Percentiles rank a stretch among this genome's conserved stretches.
These are phyloP conservation scores for Penicillium sp. DNA, from an alignment of 2,329 filamentous ascomycete genomes.

Conservation along the genomic window DNA sequence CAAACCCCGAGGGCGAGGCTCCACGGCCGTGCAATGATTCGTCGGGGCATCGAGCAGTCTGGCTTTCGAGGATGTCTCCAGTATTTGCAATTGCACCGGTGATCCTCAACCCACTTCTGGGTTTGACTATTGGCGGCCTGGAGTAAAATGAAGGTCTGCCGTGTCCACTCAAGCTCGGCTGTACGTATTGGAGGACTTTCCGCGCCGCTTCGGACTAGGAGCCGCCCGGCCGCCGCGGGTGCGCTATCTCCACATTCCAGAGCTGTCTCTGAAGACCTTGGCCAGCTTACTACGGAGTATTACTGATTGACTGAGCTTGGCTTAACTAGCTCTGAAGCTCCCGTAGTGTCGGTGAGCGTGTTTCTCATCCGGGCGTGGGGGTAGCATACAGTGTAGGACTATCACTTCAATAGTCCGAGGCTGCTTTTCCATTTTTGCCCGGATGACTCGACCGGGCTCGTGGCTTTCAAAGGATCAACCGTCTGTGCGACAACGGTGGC, in stretches of 20 bases:
- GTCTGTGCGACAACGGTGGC: slow-evolving; percentile 32
- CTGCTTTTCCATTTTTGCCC: not conserved
- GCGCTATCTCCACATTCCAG: slow-evolving; percentile 20
- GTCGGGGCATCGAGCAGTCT: slow-evolving; percentile 14
- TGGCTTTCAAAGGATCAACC: slow-evolving; percentile 5
- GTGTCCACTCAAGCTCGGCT: slow-evolving; percentile 11
- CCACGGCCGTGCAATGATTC: slow-evolving; percentile 10
- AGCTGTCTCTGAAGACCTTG: slow-evolving; percentile 3
- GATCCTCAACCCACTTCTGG: not conserved
- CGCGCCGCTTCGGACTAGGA: slow-evolving; percentile 21
- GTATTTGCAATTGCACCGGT: slow-evolving; percentile 11
- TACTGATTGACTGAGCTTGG: not conserved
- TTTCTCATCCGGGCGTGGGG: not conserved
- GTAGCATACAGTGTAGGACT: not conserved
- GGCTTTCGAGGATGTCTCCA: not conserved
- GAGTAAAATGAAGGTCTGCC: not conserved
- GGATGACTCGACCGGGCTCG: slow-evolving; percentile 1
- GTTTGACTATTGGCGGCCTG: slow-evolving; percentile 1
- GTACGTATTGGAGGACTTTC: slow-evolving; percentile 16
- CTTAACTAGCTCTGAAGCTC: not conserved
- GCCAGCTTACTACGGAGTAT: not conserved
- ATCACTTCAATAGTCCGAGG: slow-evolving; percentile 1
- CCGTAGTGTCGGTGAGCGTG: not conserved
- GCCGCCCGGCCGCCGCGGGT: slow-evolving; percentile 26
- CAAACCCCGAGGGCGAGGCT: slow-evolving; percentile 4